Evolutionary conservation across 129 eudicot species (phyloP).

Genomic region (Flaveria brownii): DNA sequence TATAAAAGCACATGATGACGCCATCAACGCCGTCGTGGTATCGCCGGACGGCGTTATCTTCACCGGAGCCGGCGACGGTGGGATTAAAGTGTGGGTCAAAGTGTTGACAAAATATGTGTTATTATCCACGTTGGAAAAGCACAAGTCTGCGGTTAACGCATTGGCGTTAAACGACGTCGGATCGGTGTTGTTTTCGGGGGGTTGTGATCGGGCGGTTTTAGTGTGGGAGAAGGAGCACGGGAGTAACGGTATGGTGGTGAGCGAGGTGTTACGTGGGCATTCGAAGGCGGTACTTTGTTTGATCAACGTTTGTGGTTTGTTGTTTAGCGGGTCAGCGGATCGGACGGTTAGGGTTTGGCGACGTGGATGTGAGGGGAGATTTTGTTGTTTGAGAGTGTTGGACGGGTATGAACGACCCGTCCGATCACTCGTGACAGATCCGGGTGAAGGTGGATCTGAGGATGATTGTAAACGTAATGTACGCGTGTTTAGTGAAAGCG

Average conservation of each 20-base stretch:
- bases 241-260: constrained; percentile 59
- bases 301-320: constrained; percentile 47
- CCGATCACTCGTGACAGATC: constrained; percentile 54
- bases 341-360: constrained; percentile 89
- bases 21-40: constrained; percentile 61
- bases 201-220: constrained; percentile 65
- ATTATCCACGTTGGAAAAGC: constrained; percentile 69
- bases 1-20: constrained; percentile 76
- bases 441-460: constrained; percentile 20
- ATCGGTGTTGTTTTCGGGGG: constrained; percentile 73
- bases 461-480: constrained; percentile 6
- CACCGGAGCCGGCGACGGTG: constrained; percentile 72
- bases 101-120: constrained; percentile 29
- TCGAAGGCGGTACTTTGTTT: constrained; percentile 64
- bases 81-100: constrained; percentile 52
- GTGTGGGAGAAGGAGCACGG: constrained; percentile 83
- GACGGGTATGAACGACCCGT: constrained; percentile 66
- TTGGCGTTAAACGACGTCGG: constrained; percentile 66
- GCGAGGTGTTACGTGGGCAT: constrained; percentile 73
- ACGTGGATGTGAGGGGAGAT: constrained; percentile 46
- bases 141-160: constrained; percentile 83
- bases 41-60: constrained; percentile 50
- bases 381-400: constrained; percentile 57
- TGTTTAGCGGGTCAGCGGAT: constrained; percentile 89
- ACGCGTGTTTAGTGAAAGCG: constrained; percentile 70